Evolutionary conservation across 2,329 filamentous ascomycete genomes (phyloP), one percentile per base, ranked within the genome.

Genomic region (Dendrostoma leiphaemia): DNA sequence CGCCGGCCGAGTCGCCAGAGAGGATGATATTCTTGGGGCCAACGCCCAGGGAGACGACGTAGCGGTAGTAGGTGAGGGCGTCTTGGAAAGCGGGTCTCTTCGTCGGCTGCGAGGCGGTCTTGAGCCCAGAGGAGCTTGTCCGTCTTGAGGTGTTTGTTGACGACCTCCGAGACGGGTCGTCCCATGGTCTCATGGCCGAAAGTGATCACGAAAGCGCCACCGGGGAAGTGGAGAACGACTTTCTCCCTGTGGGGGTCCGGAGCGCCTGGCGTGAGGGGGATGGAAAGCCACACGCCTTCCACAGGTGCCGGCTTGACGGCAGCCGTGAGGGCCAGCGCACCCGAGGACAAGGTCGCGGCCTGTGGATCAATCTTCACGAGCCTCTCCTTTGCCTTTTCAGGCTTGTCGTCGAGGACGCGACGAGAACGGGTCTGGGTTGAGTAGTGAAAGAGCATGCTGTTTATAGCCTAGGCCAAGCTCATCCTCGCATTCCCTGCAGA

Each of bases 61-160:
- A 26, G 29, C 32, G 40, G 38, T 64, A 63, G 23, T 53, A 56
- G 5, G 61, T 63, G n/a, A 62, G 17, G 4, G 56, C 13, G 34
- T 63, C 59, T 41, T 64, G 60, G 59, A 29, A 63, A 62, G 13
- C 59, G 53, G 1, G 60, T 61, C n/a, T 29, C 3, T 5, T 51
- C 34, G 13, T 56, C 28, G 13, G 24, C 24, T 3, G 60, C 40
- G 15, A 54, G 34, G 21, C 61, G 57, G 38, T 63, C 62, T 32
- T 63, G 60, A 6, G 57, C 57, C 43, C 52, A 60, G 41, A 63
- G 59, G 5, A 53, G 48, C 10, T 28, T 46, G 38, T 12, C 51
- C 4, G 54, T 53, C 19, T 47, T 51, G 3, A 59, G 8, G 41
- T 60, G 54, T 21, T 40, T 37, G 0, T 34, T 32, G 47, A 60